Conservation (phyloP, 306 rosid species). For the Pyrus bretschneideri region DNA sequence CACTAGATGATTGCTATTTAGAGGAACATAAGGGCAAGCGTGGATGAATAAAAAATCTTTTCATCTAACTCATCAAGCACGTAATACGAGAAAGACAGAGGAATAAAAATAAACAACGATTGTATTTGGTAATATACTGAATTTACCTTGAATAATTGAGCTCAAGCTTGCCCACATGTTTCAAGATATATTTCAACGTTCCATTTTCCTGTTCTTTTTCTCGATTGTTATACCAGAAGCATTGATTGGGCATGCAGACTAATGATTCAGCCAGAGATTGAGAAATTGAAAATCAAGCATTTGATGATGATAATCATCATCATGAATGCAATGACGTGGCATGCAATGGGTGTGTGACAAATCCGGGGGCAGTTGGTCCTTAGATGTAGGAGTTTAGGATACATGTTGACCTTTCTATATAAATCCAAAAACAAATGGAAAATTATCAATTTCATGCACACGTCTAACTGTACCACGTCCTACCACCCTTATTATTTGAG, state of each 20-base stretch:
- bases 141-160: no score
- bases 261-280: background rate
- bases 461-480: background rate
- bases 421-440: background rate
- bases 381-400: background rate
- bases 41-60: no score
- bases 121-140: no score
- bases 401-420: background rate
- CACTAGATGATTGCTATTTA: no score
- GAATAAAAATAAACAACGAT: accelerated
- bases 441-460: background rate
- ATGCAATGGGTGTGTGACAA: background rate
- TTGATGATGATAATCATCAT: background rate
- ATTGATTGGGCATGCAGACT: background rate
- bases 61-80: no score
- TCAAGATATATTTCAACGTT: no score
- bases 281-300: background rate
- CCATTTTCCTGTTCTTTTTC: background rate
- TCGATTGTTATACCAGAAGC: background rate
- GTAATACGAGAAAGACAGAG: no score
- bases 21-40: no score
- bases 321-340: background rate
- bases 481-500: background rate
- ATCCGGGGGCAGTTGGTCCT: background rate
- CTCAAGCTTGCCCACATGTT: no score